Conservation (phyloP, 2,329 filamentous ascomycete species). For the Lasiodiplodia theobromae region DNA sequence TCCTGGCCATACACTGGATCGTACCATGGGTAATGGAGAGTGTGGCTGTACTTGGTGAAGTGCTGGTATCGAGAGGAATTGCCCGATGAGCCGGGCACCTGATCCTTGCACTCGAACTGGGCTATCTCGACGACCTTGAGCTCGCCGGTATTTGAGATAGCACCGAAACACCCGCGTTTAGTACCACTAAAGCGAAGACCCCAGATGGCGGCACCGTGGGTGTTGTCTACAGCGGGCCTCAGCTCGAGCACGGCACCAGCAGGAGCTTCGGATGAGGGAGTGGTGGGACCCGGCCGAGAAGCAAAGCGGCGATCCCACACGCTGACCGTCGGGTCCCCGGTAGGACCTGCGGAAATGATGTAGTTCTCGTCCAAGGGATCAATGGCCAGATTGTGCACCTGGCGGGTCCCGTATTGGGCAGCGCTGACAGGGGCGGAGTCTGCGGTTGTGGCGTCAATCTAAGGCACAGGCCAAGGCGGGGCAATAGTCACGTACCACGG, state of each 20-base stretch:
- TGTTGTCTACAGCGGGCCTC: constrained; percentile 59
- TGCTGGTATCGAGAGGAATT: constrained; percentile 49
- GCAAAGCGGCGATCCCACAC: constrained; percentile 76
- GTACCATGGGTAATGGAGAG: constrained; percentile 54
- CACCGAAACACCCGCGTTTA: constrained; percentile 64
- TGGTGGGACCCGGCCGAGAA: constrained; percentile 39
- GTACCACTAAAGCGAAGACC: constrained; percentile 67
- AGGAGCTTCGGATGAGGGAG: constrained; percentile 60
- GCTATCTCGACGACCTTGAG: constrained; percentile 64
- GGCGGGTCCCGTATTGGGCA: constrained; percentile 61
- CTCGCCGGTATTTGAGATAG: constrained; percentile 66
- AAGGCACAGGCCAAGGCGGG: background rate
- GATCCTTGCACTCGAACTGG: constrained; percentile 52
- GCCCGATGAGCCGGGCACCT: constrained; percentile 8
- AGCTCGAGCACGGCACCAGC: constrained; percentile 64
- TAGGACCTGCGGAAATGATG: constrained; percentile 77
- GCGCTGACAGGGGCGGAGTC: constrained; percentile 53
- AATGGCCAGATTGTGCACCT: constrained; percentile 74
- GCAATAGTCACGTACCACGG: constrained; percentile 63
- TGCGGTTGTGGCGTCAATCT: constrained; percentile 35
- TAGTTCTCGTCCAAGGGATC: constrained; percentile 84
- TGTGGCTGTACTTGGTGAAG: constrained; percentile 54
- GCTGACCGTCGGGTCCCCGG: constrained; percentile 76
- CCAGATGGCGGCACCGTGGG: constrained; percentile 62
- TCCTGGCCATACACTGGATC: constrained; percentile 52